Base-by-base conservation (phyloP, 305 asterid genomes). In the Rubia balearica region DNA sequence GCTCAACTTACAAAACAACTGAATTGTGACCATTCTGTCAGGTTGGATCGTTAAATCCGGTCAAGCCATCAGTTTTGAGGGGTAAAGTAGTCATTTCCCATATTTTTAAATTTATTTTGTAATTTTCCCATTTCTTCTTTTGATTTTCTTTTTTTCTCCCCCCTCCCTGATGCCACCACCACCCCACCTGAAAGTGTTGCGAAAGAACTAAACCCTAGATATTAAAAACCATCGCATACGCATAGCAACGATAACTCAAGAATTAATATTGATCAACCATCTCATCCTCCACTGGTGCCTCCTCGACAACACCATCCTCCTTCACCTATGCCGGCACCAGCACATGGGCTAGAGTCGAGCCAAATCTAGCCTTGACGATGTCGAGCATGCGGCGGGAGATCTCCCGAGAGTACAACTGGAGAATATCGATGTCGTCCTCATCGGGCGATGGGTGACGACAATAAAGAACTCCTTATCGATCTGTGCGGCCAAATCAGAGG, bases 321-420 rank as follows among this genome's bases (percentile, higher is more conserved):
- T 71, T 65, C 22, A 72, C 48, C 56, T 30, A 61, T 4, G 72
- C 2, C 30, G 66, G 19, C 53, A 67, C 61, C 53, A 33, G 71
- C 65, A 71, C 36, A 0, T 43, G 19, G 11, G 43, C n/a, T n/a
- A n/a, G 17, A 30, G 75, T 46, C 5, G 81, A 9, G 49, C 45
- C 89, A 82, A 96, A 91, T 91, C 90, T 90, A 74, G 95, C 71
- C 81, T 90, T 90, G 73, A 82, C 87, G 5, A 80, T 73, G 3
- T 91, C 96, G 55, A 91, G 84, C 96, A 90, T 88, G 38, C 87
- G 75, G 85, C 84, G 84, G 61, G 96, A 87, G 72, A 90, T 88
- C 80, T 92, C 98, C 86, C 87, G 90, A 12, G 98, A 87, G 74
- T 92, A 92, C 30, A 86, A 77, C 87, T 87, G 92, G 72, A 92